Base-by-base conservation (phyloP, 768 basidiomycete species). In the Xerocomellus amylosporus region DNA sequence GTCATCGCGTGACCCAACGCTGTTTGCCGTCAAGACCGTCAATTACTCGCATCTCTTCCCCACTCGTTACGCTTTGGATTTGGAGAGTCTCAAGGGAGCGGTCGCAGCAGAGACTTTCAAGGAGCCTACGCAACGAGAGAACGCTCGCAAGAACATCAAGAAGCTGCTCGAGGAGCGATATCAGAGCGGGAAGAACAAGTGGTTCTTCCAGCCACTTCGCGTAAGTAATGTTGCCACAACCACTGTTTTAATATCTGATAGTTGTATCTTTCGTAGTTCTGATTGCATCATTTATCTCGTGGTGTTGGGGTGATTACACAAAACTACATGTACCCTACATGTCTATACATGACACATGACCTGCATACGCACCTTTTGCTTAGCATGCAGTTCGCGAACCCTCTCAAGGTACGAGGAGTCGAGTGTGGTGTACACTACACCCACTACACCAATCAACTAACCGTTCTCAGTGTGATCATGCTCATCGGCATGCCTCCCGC, bases 1-100 rank as follows among this genome's bases (percentile, higher is more conserved):
- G 19, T 36, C 30, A 9, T n/a, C 17, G 50, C 20, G 33, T 53
- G 46, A 54, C 37, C 28, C 20, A 56, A 12, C 14, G 8, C 15
- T 5, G 2, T 38, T 7, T 9, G 34, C 19, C 45, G 26, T 58
- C 19, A 37, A 96, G 94, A 79, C 87, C 54, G 75, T 98, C 75
- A 99, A 99, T 85, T 98, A 98, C 82, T 92, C 93, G 54, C 97
- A 99, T 77, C 82, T 99, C 59, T 96, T 98, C 87, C 97, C 97
- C 41, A 98, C 97, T 58, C 96, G 97, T 74, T 99, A 98, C 77
- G 89, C 92, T 59, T 84, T 99, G 66, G 97, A 99, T 73, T 81
- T 98, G 70, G 97, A 99, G 75, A 83, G 85, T 49, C 78, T 99
- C 68, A 99, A 98, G 82, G 90, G 90, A 51, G 75, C 82, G 46